phyloP scores from a whole-genome alignment of 169 alveolate species.

The Plasmodium billcollinsi region DNA sequence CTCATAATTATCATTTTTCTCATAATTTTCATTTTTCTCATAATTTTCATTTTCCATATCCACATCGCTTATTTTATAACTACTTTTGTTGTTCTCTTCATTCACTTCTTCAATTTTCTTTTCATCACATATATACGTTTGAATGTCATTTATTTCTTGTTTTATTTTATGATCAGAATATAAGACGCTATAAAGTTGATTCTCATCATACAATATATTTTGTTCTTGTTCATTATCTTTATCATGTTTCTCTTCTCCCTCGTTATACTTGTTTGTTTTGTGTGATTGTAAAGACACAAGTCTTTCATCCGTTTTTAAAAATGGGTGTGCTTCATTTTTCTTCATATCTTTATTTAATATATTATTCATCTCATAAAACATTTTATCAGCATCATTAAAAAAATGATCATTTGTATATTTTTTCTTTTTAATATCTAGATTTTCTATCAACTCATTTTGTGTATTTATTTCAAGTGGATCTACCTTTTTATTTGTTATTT shows the following conservation, averaged over 20 bases:
- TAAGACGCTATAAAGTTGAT: no score
- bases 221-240: neutral
- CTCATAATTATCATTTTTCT: neutral
- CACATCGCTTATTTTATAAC: no score
- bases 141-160: no score
- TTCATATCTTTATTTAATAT: slow-evolving; percentile 33
- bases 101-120: no score
- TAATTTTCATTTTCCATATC: no score
- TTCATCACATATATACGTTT: no score
- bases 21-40: no score
- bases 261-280: neutral
- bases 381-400: neutral
- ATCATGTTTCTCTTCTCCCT: neutral
- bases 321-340: slow-evolving; percentile 22
- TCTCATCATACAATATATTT: neutral
- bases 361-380: slow-evolving; percentile 23
- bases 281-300: neutral
- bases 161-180: no score
- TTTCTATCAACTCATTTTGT: slow-evolving; percentile 24
- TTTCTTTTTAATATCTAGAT: slow-evolving; percentile 12
- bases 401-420: slow-evolving; percentile 3
- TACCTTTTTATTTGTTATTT: neutral
- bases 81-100: no score
- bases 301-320: neutral
- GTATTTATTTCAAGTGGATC: neutral